Evolutionary conservation across 2,329 filamentous ascomycete genomes (phyloP).

Genomic region (Pseudogymnoascus sp.): DNA sequence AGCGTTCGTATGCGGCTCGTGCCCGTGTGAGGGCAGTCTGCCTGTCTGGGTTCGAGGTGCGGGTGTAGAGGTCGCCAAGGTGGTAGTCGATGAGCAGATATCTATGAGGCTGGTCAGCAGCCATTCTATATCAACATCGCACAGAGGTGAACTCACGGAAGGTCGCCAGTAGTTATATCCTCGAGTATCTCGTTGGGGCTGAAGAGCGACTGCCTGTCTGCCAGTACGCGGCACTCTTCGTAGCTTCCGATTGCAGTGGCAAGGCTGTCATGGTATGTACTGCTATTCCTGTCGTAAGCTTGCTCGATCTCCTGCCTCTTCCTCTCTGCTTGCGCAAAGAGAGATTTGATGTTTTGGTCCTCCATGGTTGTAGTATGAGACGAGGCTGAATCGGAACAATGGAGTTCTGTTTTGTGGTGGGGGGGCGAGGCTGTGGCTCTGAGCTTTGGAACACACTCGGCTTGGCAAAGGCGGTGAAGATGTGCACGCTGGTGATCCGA

Average conservation of each 20-base stretch:
- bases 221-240: constrained; percentile 61
- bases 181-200: constrained; percentile 84
- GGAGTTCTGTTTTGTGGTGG: constrained; percentile 7
- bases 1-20: constrained; percentile 67
- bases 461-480: constrained; percentile 7
- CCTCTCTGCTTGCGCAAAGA: constrained; percentile 48
- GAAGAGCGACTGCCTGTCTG: constrained; percentile 70
- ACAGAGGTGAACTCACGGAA: constrained; percentile 51
- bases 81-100: constrained; percentile 72
- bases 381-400: background rate
- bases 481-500: background rate
- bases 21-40: constrained; percentile 55
- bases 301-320: constrained; percentile 51
- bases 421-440: constrained; percentile 9
- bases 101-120: constrained; percentile 33
- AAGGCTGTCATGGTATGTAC: constrained; percentile 61
- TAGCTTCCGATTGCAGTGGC: constrained; percentile 61
- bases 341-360: constrained; percentile 38
- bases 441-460: background rate
- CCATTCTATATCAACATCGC: background rate
- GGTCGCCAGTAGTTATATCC: constrained; percentile 73
- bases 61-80: constrained; percentile 71
- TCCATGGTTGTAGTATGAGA: constrained; percentile 38
- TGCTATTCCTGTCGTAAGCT: constrained; percentile 56
- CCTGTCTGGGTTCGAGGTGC: constrained; percentile 55